Evolutionary conservation across 768 basidiomycete species (phyloP).

Genomic region (Xerocomellus chrysenteron): DNA sequence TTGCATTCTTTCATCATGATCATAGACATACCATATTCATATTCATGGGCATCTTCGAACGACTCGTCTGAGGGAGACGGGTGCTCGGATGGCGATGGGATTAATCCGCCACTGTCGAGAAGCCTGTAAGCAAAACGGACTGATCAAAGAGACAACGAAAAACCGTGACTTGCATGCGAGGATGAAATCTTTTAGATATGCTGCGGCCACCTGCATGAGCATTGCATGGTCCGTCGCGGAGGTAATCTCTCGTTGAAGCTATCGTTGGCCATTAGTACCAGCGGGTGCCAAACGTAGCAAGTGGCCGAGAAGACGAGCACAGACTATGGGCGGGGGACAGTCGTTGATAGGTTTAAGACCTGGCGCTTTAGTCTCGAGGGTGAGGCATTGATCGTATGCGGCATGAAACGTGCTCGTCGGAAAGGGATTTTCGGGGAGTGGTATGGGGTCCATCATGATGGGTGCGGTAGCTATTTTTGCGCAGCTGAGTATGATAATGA

Average conservation of each 20-base stretch:
- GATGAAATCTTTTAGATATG: neutral
- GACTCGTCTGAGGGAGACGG: neutral
- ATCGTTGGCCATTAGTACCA: neutral
- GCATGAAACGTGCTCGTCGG: neutral
- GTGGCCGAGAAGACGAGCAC: neutral
- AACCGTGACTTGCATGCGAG: neutral
- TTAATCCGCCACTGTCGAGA: neutral
- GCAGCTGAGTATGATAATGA: too few species aligned
- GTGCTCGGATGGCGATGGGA: neutral
- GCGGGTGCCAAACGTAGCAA: neutral
- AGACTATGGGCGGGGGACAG: neutral
- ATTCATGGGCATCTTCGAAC: neutral
- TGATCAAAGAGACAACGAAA: neutral
- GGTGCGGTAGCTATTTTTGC: too few species aligned
- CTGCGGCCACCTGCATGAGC: neutral
- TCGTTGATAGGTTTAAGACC: neutral
- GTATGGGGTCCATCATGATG: too few species aligned
- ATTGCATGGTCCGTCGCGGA: neutral
- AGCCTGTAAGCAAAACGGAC: neutral
- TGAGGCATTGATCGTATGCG: neutral
- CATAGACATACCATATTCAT: neutral
- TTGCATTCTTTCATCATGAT: neutral
- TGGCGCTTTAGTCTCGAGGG: neutral
- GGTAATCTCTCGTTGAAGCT: conserved; percentile 1
- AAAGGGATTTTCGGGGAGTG: neutral